phyloP scores from a whole-genome alignment of 805 yeast species.

The Yarrowia sp. region DNA sequence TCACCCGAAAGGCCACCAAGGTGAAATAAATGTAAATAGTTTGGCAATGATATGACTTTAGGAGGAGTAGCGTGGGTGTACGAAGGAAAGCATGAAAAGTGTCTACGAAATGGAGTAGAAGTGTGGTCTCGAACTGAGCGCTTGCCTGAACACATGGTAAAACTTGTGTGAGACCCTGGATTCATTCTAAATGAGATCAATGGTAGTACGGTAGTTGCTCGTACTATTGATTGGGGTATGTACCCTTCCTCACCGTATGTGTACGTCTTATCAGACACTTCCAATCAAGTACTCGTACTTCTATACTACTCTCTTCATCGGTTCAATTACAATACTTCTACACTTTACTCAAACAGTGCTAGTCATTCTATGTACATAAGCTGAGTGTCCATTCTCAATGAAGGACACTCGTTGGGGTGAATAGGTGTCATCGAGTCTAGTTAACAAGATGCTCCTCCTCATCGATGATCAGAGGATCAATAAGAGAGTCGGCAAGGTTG shows the following conservation, averaged over 20 bases:
- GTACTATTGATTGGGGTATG: too few relatives aligned
- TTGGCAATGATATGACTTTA: constrained; percentile 3
- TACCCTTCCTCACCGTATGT: too few relatives aligned
- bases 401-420: too few relatives aligned
- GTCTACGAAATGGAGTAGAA: too few relatives aligned
- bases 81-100: background rate
- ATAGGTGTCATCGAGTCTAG: background rate
- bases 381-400: background rate
- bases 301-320: background rate
- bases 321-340: background rate
- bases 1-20: constrained; percentile 88
- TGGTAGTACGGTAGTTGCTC: too few relatives aligned
- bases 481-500: constrained; percentile 60
- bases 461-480: constrained; percentile 49
- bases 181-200: too few relatives aligned
- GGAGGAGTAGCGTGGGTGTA: too few relatives aligned
- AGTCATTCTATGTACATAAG: constrained; percentile 36
- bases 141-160: too few relatives aligned
- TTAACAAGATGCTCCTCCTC: constrained; percentile 43
- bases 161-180: too few relatives aligned
- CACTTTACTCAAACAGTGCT: constrained; percentile 3
- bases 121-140: too few relatives aligned
- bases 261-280: too few relatives aligned
- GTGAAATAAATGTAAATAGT: constrained; percentile 64
- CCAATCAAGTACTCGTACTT: too few relatives aligned